Evolutionary conservation across 73 alveolate species (phyloP).

Genomic region (Paramecium octaurelia): DNA sequence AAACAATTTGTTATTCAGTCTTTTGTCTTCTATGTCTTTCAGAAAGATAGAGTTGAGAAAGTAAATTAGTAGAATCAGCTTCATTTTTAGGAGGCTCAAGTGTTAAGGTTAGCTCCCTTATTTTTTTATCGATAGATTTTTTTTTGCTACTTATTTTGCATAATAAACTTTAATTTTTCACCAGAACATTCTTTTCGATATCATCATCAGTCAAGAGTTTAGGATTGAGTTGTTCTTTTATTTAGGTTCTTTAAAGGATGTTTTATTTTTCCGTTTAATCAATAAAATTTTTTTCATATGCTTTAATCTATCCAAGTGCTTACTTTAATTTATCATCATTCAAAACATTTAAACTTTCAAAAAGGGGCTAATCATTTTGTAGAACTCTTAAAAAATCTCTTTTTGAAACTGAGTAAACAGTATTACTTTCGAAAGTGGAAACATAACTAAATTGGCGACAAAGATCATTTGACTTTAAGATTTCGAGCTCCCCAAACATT

Average conservation of each 20-base stretch:
- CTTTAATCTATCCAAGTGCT: background rate
- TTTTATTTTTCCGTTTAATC: conserved; percentile 5
- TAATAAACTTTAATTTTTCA: background rate
- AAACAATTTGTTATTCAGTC: background rate
- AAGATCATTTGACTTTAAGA: background rate
- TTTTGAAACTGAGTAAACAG: background rate
- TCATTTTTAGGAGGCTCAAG: background rate
- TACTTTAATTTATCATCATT: background rate
- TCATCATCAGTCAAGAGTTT: background rate
- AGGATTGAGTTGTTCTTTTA: background rate
- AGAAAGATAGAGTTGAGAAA: background rate
- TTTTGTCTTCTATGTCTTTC: background rate
- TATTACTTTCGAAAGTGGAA: conserved; percentile 1
- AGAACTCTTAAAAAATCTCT: conserved; percentile 32
- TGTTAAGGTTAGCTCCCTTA: conserved; percentile 12
- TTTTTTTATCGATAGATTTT: background rate
- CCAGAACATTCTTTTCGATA: background rate
- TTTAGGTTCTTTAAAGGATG: background rate
- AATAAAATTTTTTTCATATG: conserved; percentile 17
- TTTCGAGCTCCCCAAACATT: conserved; percentile 50
- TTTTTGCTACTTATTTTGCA: background rate
- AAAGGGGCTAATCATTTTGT: background rate
- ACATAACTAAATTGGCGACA: background rate
- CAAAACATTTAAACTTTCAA: background rate
- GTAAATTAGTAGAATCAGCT: background rate